These are phyloP conservation scores for Ustilago crameri DNA, from an alignment of 1,284 basidiomycete species.

Conservation along the genomic window DNA sequence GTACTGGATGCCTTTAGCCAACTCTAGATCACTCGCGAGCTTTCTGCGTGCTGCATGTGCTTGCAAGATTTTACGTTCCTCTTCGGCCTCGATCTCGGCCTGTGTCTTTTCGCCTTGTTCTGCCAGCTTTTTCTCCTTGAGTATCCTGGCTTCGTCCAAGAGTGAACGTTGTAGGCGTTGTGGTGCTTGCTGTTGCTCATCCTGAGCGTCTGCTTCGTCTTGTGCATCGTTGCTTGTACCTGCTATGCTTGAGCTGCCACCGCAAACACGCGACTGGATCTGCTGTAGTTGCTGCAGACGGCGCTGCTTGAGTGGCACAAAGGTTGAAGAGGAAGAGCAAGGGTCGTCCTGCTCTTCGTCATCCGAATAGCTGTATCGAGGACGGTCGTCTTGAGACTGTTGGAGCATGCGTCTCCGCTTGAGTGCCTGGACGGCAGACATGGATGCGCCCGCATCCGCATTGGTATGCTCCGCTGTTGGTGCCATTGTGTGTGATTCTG, in stretches of 20 bases:
- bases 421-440: conserved; percentile 43
- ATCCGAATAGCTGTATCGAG: conserved; percentile 58
- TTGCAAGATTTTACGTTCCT: conserved; percentile 87
- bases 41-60: conserved; percentile 91
- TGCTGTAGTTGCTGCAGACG: conserved; percentile 81
- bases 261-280: conserved; percentile 27
- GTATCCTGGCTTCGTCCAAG: conserved; percentile 70
- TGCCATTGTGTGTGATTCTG: conserved; percentile 7
- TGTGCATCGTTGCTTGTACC: neutral
- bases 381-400: conserved; percentile 35
- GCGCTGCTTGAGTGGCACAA: conserved; percentile 87
- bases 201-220: conserved; percentile 18
- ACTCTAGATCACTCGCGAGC: conserved; percentile 88
- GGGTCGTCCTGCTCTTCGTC: conserved; percentile 70
- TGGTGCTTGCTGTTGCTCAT: conserved; percentile 72
- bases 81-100: conserved; percentile 84
- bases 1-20: conserved; percentile 91
- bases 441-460: conserved; percentile 8
- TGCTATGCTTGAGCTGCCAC: neutral
- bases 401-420: conserved; percentile 42
- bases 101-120: conserved; percentile 76
- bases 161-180: conserved; percentile 73
- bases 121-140: conserved; percentile 78
- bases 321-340: conserved; percentile 76
- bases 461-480: conserved; percentile 5